A percentile compares a stretch with the other conserved stretches of the same genome.
These are phyloP conservation scores for Fusarium palustre DNA, from an alignment of 2,329 filamentous ascomycete genomes.

Conservation along the genomic window DNA sequence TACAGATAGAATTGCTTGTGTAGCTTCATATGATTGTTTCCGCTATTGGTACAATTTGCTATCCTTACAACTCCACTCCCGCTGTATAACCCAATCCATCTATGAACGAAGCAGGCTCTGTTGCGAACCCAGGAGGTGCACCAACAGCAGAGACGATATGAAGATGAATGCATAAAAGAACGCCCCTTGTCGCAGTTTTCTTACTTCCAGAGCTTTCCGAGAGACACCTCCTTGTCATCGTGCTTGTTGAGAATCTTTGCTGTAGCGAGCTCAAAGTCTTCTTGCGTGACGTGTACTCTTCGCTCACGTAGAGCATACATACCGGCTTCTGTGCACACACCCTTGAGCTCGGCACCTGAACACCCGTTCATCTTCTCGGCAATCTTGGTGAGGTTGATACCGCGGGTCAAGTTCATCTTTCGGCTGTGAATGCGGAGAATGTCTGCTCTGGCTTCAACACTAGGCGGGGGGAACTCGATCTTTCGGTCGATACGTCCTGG, in stretches of 20 bases:
- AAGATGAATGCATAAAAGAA: constrained; percentile 37
- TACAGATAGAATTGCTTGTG: constrained; percentile 6
- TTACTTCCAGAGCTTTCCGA: constrained; percentile 80
- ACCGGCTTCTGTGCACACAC: constrained; percentile 97
- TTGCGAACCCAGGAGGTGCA: constrained; percentile 37
- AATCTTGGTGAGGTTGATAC: constrained; percentile 98
- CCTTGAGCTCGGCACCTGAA: constrained; percentile 96
- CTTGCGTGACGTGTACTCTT: constrained; percentile 97
- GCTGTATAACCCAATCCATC: constrained; percentile 45
- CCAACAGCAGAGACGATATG: constrained; percentile 42
- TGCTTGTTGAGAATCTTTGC: constrained; percentile 99
- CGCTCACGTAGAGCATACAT: constrained; percentile 98
- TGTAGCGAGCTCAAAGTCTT: constrained; percentile 98
- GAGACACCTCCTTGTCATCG: constrained; percentile 94
- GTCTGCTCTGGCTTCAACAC: constrained; percentile 94
- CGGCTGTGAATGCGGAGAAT: constrained; percentile 97
- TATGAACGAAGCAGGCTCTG: constrained; percentile 42
- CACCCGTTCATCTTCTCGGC: constrained; percentile 99
- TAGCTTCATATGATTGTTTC: constrained; percentile 29
- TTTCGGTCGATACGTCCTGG: constrained; percentile 99
- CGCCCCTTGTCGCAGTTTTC: constrained; percentile 32
- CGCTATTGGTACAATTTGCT: constrained; percentile 51
- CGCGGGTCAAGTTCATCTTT: constrained; percentile 98
- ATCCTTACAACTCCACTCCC: constrained; percentile 52
- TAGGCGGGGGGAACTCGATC: constrained; percentile 98